Conservation (phyloP, 2,329 filamentous ascomycete genomes). For the Bipolaris bicolor region DNA sequence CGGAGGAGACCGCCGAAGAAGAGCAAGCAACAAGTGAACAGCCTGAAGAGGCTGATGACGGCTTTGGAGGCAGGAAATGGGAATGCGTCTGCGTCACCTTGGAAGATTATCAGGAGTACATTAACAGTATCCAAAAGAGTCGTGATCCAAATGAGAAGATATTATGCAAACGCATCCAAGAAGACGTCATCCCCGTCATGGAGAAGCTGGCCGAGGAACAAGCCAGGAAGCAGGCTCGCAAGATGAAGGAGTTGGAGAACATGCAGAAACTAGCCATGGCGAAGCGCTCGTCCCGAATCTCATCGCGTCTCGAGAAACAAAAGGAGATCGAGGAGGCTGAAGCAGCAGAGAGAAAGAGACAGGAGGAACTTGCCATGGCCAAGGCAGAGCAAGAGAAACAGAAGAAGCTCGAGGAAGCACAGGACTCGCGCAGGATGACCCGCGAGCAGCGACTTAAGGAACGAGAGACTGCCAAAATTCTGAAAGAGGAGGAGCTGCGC, state of each 20-base stretch:
- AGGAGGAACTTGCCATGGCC: slow-evolving; percentile 68
- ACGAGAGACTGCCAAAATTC: slow-evolving; percentile 79
- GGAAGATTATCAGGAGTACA: slow-evolving; percentile 74
- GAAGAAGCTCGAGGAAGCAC: slow-evolving; percentile 73
- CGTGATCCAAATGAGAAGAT: slow-evolving; percentile 85
- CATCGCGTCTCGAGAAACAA: slow-evolving; percentile 79
- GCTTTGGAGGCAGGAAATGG: slow-evolving; percentile 81
- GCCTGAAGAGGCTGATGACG: slow-evolving; percentile 58
- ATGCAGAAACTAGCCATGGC: slow-evolving; percentile 89
- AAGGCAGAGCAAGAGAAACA: slow-evolving; percentile 64
- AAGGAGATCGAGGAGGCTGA: slow-evolving; percentile 72
- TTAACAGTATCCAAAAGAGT: slow-evolving; percentile 74
- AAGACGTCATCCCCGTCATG: slow-evolving; percentile 82
- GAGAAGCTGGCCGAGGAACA: slow-evolving; percentile 74
- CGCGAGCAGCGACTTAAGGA: slow-evolving; percentile 86
- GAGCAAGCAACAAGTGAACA: slow-evolving; percentile 29
- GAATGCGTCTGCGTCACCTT: slow-evolving; percentile 87
- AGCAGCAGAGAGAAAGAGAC: slow-evolving; percentile 72
- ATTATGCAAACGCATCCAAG: slow-evolving; percentile 72
- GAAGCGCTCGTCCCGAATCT: slow-evolving; percentile 90
- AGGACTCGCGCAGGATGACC: slow-evolving; percentile 80
- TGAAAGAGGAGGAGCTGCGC: slow-evolving; percentile 82
- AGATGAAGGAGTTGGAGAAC: slow-evolving; percentile 79
- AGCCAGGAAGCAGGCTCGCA: slow-evolving; percentile 73
- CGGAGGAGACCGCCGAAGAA: slow-evolving; percentile 51